These are phyloP conservation scores for Chalciporus chontae DNA, from an alignment of 768 basidiomycete species.

Conservation along the genomic window DNA sequence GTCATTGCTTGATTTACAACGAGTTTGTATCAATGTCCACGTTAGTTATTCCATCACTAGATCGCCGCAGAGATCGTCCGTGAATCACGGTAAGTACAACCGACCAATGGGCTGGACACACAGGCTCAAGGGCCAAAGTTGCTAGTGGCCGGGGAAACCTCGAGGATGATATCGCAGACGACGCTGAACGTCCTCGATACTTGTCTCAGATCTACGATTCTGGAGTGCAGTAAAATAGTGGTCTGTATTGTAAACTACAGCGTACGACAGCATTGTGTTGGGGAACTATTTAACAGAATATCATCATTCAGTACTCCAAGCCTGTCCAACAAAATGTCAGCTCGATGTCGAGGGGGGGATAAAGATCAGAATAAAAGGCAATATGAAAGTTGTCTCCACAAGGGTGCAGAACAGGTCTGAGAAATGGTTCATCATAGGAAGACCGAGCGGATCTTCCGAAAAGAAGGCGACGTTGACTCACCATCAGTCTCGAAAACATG, in stretches of 20 bases:
- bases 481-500: background rate
- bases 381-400: constrained; percentile 25
- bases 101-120: no score
- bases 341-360: background rate
- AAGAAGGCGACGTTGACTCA: constrained; percentile 6
- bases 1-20: no score
- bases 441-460: background rate
- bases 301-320: background rate
- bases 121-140: no score
- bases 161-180: no score
- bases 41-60: no score
- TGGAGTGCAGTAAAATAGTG: background rate
- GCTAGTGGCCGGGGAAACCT: no score
- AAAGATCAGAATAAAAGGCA: constrained; percentile 22
- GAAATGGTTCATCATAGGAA: constrained; percentile 19
- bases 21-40: no score
- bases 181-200: no score
- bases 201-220: no score
- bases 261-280: background rate
- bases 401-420: constrained; percentile 31
- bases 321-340: constrained; percentile 13
- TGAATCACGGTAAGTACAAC: no score
- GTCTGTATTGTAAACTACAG: background rate
- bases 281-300: background rate
- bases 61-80: no score